These are phyloP conservation scores for Aspergillus conjunctus DNA, from an alignment of 495 filamentous ascomycete genomes.

Conservation along the genomic window DNA sequence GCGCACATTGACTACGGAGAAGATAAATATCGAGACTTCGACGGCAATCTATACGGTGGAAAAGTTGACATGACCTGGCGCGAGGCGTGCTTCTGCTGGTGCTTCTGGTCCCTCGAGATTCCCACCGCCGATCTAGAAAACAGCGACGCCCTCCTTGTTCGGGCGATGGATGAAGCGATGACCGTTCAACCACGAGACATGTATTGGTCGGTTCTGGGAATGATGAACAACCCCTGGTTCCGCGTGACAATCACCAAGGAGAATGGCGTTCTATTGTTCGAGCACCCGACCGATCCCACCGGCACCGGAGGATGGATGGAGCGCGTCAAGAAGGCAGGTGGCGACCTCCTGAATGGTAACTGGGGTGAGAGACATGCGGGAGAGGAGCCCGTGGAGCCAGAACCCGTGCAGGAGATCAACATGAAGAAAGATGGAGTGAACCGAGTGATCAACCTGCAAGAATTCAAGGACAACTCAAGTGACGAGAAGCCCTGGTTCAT, in stretches of 20 bases:
- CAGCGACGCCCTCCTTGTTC: constrained; percentile 75
- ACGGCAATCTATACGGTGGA: constrained; percentile 73
- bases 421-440: constrained; percentile 76
- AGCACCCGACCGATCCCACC: constrained; percentile 87
- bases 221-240: constrained; percentile 99
- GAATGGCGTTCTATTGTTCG: constrained; percentile 68
- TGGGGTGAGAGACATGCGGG: constrained; percentile 79
- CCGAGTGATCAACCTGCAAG: constrained; percentile 66
- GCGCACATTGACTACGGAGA: constrained; percentile 83
- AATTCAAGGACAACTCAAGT: constrained; percentile 69
- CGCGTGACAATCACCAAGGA: constrained; percentile 78
- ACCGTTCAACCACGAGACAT: constrained; percentile 87
- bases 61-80: constrained; percentile 79
- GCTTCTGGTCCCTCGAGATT: constrained; percentile 85
- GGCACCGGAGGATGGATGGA: constrained; percentile 95
- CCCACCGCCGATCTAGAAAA: constrained; percentile 60
- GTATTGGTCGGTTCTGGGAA: constrained; percentile 95
- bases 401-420: constrained; percentile 65
- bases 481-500: constrained; percentile 84
- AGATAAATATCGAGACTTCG: constrained; percentile 76
- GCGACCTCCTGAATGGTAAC: constrained; percentile 76
- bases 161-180: constrained; percentile 92
- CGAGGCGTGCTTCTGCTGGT: constrained; percentile 89
- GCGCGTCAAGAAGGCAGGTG: constrained; percentile 82
- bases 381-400: constrained; percentile 50